Evolutionary conservation across 2,329 filamentous ascomycete species (phyloP), one percentile per base, ranked within the genome.

Genomic region (Bertia moriformis): DNA sequence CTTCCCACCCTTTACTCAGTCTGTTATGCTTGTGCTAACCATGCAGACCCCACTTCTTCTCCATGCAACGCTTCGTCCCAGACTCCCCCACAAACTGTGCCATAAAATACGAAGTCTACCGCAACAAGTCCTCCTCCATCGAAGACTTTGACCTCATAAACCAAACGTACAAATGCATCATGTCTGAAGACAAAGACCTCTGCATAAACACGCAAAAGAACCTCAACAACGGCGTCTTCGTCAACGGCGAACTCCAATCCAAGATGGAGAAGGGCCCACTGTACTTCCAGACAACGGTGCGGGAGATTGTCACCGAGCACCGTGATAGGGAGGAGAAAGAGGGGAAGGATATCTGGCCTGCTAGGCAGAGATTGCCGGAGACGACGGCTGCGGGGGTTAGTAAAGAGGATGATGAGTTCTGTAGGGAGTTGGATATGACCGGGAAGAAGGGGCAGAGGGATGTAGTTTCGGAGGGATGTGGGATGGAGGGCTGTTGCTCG

Each of bases 41-140:
- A n/a, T 39, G 14, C 43, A 62, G 59, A 19, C 60, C 60, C 5
- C 58, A 67, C 47, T 69, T 67, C 48, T 59, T 69, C 46, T 64
- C 67, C 53, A 59, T 68, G 40, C 63, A 68, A 44, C 59, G 63
- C 39, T 68, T 69, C 52, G 55, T 69, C 27, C 66, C 67, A 10
- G 56, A 53, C 24, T 51, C 55, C 3, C 51, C 66, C 1, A 57
- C 52, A 15, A 56, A 48, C n/a, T 63, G 59, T 4, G 54, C 56
- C 36, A 67, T 70, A 60, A 57, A 59, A 37, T 70, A 69, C 48
- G 61, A 70, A 48, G 57, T 70, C 36, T 69, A 62, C 56, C 59
- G 61, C 43, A 65, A 69, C 54, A 62, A 61, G 42, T 52, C 64
- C 45, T 60, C 63, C 4, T 53, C 59, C 1, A 58, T 66, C 5